Evolutionary conservation across 2,329 filamentous ascomycete genomes (phyloP).

Genomic region (Colletotrichum spinosum): DNA sequence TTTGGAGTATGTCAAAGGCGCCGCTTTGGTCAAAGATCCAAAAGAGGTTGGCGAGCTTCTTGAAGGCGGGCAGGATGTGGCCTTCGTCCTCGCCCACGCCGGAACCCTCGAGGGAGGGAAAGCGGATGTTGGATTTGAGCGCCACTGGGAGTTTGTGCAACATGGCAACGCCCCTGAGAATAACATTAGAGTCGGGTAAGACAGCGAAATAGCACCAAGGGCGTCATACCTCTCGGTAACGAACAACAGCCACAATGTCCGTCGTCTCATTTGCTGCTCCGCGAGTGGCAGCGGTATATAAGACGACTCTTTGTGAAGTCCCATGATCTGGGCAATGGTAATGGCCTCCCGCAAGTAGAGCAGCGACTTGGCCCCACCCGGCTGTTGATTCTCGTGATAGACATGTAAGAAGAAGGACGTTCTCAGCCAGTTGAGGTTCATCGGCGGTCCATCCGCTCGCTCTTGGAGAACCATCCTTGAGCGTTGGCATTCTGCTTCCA

Average conservation of each 20-base stretch:
- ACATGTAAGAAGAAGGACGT: constrained; percentile 64
- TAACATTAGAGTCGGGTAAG: neutral
- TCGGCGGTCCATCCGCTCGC: constrained; percentile 43
- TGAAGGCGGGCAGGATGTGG: constrained; percentile 60
- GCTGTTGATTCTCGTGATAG: constrained; percentile 61
- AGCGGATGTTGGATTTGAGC: constrained; percentile 52
- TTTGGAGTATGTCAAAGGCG: constrained; percentile 59
- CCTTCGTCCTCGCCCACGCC: constrained; percentile 52
- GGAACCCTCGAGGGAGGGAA: constrained; percentile 48
- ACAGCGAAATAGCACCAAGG: neutral
- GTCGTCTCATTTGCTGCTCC: constrained; percentile 58
- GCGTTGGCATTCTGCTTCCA: constrained; percentile 51
- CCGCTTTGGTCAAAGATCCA: constrained; percentile 62
- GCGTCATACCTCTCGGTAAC: constrained; percentile 52
- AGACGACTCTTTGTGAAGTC: constrained; percentile 56
- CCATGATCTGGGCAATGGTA: constrained; percentile 62
- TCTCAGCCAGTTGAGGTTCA: constrained; percentile 55
- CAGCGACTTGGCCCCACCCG: constrained; percentile 59
- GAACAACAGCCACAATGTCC: constrained; percentile 51
- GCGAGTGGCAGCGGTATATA: constrained; percentile 49
- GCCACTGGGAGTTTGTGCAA: constrained; percentile 62
- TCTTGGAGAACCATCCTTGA: constrained; percentile 40
- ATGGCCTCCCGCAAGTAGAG: constrained; percentile 63
- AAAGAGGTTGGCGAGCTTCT: constrained; percentile 61
- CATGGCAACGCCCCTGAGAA: constrained; percentile 57